Base-by-base conservation (phyloP, 768 basidiomycete species). In the Kwoniella europaea region DNA sequence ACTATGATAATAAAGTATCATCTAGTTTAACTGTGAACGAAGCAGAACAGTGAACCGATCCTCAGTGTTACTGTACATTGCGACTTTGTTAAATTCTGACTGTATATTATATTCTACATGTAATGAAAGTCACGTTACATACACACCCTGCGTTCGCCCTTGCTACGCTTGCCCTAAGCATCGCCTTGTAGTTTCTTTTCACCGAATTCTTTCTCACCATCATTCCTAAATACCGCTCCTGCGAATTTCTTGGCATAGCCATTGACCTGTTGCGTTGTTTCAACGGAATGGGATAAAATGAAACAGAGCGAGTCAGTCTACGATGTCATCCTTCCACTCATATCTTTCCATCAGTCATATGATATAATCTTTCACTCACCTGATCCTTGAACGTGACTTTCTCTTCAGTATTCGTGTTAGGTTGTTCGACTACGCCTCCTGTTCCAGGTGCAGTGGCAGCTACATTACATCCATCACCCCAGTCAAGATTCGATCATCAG, bases 161-260 rank as follows among this genome's bases (percentile, higher is more conserved):
- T 44, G 10, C 58, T 44, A 44, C 44, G 10, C 44, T 44, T 10
- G 44, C 44, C 15, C 60, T 59, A 76, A 9, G 67, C 67, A 52
- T 75, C 55, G 6, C 76, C 76, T 6, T 76, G 44, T 9, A 79
- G 63, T 56, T 75, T 75, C 60, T 73, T 69, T 67, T 79, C 74
- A 15, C 78, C 78, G 20, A 77, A 71, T 55, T 77, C 71, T 54
- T 76, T 76, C 65, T 81, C 79, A 12, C 74, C 63, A 18, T 74
- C 59, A 50, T 81, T 81, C 16, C 62, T 50, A 61, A 79, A 78
- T 2, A 79, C 69, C 2, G 71, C 71, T 4, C 79, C 79, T n/a
- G 75, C 76, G 22, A 79, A 52, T 65, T 79, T 82, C 71, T 81
- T 81, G 29, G 79, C 79, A 64, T 76, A 81, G 3, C 79, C 79